Percentiles rank a stretch among this genome's conserved stretches.
Evolutionary conservation across 192 early-diverging fungal genomes (phyloP).

Genomic region (Entomortierella parvispora): DNA sequence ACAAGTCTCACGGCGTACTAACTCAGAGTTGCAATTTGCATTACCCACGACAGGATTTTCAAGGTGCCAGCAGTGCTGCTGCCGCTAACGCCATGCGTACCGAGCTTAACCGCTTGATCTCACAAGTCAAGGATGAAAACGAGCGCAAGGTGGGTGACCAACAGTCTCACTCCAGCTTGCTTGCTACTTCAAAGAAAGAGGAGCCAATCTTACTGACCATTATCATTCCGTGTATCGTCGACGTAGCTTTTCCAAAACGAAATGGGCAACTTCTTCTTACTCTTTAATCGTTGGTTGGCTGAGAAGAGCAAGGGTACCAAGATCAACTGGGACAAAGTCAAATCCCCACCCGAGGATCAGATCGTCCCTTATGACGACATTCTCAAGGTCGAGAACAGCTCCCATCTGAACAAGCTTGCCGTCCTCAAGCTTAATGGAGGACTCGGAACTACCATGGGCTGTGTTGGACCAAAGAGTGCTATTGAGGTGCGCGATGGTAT

Average conservation of each 20-base stretch:
- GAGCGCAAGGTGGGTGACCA: conserved; percentile 64
- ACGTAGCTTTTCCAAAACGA: conserved; percentile 72
- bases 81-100: conserved; percentile 77
- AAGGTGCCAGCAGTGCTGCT: conserved; percentile 61
- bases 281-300: conserved; percentile 84
- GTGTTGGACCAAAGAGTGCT: conserved; percentile 95
- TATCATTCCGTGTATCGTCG: too few relatives aligned
- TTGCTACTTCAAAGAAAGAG: too few relatives aligned
- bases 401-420: conserved; percentile 88
- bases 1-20: not conserved
- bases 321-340: conserved; percentile 92
- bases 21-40: not conserved
- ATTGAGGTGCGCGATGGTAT: conserved; percentile 98
- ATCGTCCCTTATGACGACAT: conserved; percentile 83
- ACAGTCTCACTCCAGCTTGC: too few relatives aligned
- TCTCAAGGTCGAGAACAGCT: conserved; percentile 52
- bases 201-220: too few relatives aligned
- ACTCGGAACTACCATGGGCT: conserved; percentile 98
- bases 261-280: conserved; percentile 84
- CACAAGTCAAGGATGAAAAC: conserved; percentile 59
- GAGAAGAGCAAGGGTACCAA: conserved; percentile 80
- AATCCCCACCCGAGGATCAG: conserved; percentile 88
- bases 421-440: conserved; percentile 98
- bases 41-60: conserved; percentile 54
- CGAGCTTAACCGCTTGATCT: conserved; percentile 72